phyloP scores from a whole-genome alignment of 2,329 filamentous ascomycete species.

The Fusarium buxicola region DNA sequence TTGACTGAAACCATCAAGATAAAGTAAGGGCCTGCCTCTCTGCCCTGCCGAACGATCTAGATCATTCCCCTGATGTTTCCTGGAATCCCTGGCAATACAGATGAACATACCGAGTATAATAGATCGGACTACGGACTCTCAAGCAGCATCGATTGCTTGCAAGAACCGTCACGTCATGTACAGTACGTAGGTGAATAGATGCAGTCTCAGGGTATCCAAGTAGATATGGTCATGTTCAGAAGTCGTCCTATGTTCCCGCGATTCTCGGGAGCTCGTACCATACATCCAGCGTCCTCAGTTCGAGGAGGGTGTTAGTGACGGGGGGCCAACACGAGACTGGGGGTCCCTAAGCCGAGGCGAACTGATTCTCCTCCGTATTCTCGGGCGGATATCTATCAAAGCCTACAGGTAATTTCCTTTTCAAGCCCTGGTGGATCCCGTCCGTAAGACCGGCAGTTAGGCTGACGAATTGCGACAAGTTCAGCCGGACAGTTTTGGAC shows the following conservation, averaged over 20 bases:
- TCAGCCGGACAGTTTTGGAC: constrained; percentile 35
- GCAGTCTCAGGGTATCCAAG: neutral
- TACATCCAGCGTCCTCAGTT: neutral
- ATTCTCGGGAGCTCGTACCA: neutral
- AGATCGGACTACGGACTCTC: neutral
- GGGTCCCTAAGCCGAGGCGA: constrained; percentile 28
- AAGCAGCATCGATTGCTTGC: neutral
- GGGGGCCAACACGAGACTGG: constrained; percentile 18
- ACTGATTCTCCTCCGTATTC: constrained; percentile 27
- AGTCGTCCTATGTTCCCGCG: neutral
- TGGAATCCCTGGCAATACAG: neutral
- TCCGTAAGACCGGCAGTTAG: constrained; percentile 41
- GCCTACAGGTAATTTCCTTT: constrained; percentile 32
- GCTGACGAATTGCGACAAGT: constrained; percentile 36
- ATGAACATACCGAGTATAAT: neutral
- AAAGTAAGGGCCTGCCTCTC: neutral
- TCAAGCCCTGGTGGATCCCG: constrained; percentile 32
- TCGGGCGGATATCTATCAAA: constrained; percentile 34
- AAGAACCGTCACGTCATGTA: neutral
- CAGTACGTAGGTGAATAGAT: too few relatives aligned
- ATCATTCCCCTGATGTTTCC: constrained; percentile 15
- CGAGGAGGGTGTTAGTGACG: constrained; percentile 12
- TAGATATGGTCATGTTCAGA: neutral
- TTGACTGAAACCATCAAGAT: neutral
- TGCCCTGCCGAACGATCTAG: constrained; percentile 10